Evolutionary conservation across 768 basidiomycete species (phyloP).

Genomic region (Tricholoma matsutake): DNA sequence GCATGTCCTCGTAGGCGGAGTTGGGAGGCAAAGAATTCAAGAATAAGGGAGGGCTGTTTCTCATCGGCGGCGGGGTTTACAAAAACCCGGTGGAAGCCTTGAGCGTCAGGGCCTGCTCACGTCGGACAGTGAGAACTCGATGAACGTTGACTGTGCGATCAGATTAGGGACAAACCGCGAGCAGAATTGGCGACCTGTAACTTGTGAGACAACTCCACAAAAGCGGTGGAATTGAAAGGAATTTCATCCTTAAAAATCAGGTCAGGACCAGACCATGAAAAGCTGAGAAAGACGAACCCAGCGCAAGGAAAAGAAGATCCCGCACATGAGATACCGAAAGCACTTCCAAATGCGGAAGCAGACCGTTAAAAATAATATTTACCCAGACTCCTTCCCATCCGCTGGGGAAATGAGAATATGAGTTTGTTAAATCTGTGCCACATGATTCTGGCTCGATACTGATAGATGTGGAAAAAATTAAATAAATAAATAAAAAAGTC

Average conservation of each 20-base stretch:
- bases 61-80: slow-evolving; percentile 7
- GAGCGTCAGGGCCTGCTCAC: slow-evolving; percentile 63
- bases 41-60: slow-evolving; percentile 16
- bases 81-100: slow-evolving; percentile 29
- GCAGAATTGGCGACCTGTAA: slow-evolving; percentile 50
- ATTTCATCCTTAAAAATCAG: slow-evolving; percentile 13
- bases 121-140: neutral
- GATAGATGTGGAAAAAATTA: too few relatives aligned
- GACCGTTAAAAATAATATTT: too few relatives aligned
- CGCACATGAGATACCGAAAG: slow-evolving; percentile 53
- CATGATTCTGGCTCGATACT: too few relatives aligned
- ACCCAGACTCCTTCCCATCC: too few relatives aligned
- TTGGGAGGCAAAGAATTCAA: slow-evolving; percentile 72
- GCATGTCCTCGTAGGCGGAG: slow-evolving; percentile 64
- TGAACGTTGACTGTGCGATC: neutral
- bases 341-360: neutral
- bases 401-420: too few relatives aligned
- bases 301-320: slow-evolving; percentile 54
- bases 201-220: slow-evolving; percentile 25
- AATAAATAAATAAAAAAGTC: too few relatives aligned
- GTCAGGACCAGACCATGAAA: slow-evolving; percentile 3
- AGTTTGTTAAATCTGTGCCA: too few relatives aligned
- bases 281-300: neutral
- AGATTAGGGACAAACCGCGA: slow-evolving; percentile 45
- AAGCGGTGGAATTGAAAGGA: slow-evolving; percentile 15